Conservation (phyloP, 306 rosid species). For the Inga leiocalycina region DNA sequence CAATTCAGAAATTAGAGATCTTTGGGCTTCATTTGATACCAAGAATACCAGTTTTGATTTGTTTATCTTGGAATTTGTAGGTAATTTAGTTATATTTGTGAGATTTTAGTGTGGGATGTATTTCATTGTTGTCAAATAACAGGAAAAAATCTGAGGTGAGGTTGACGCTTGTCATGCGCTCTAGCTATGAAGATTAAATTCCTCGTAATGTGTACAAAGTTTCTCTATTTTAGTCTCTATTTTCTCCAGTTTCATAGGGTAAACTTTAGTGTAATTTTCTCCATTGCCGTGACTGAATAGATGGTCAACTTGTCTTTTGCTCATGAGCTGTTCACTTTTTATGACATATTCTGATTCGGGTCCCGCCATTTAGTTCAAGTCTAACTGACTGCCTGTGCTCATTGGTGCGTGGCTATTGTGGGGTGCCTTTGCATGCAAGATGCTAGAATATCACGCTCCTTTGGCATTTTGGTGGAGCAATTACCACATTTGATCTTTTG, state of each 20-base stretch:
- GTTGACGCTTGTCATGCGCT: not conserved
- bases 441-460: not conserved
- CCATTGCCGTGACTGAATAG: not conserved
- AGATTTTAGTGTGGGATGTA: not conserved
- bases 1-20: not conserved
- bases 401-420: not conserved
- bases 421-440: not conserved
- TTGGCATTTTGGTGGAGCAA: not conserved
- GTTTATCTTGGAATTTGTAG: not conserved
- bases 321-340: slow-evolving; percentile 2
- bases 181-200: not conserved
- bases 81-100: not conserved
- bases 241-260: not conserved
- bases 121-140: not conserved
- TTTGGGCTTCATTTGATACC: not conserved
- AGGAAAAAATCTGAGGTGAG: not conserved
- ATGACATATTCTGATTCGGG: slow-evolving; percentile 20
- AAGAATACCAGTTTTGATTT: not conserved
- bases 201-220: not conserved
- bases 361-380: not conserved
- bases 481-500: not conserved
- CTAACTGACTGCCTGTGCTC: slow-evolving; percentile 9
- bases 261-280: not conserved
- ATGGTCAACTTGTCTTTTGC: not conserved
- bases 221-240: not conserved